These are phyloP conservation scores for Lunasporangiospora selenospora DNA, from an alignment of 192 early-diverging fungal species.

Conservation along the genomic window DNA sequence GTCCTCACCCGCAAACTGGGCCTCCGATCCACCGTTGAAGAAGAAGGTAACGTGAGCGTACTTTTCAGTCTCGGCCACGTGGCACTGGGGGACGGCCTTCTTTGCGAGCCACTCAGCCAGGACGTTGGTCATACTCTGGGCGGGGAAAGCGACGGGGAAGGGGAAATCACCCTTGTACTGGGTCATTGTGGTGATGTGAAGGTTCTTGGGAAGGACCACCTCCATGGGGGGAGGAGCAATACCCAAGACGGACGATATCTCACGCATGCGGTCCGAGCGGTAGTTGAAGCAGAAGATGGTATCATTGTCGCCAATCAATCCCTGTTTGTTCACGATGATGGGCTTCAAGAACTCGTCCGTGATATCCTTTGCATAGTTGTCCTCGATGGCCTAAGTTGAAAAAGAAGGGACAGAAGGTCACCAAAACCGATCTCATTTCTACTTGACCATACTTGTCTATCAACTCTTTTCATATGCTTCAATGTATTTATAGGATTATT, in stretches of 20 bases:
- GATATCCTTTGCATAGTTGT: constrained; percentile 84
- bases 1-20: constrained; percentile 88
- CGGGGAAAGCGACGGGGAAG: constrained; percentile 95
- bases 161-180: constrained; percentile 98
- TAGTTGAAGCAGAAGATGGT: constrained; percentile 99
- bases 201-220: constrained; percentile 73
- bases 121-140: constrained; percentile 98
- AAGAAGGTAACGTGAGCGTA: constrained; percentile 99
- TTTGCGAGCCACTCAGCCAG: constrained; percentile 96
- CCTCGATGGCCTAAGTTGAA: constrained; percentile 73
- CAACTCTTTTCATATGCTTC: too few species aligned
- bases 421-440: too few species aligned
- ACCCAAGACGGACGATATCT: constrained; percentile 87
- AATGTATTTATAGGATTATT: constrained; percentile 10
- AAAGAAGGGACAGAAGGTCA: too few species aligned
- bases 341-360: constrained; percentile 99
- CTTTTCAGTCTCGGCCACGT: constrained; percentile 99
- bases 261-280: constrained; percentile 98
- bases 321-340: constrained; percentile 84
- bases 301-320: constrained; percentile 86
- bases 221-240: constrained; percentile 89
- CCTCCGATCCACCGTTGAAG: constrained; percentile 98
- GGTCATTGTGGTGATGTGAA: constrained; percentile 93
- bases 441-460: too few species aligned
- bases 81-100: constrained; percentile 87